Evolutionary conservation across 108 stramenopile species (phyloP), one percentile per base, ranked within the genome.

Genomic region (Nannochloropsis gaditana): DNA sequence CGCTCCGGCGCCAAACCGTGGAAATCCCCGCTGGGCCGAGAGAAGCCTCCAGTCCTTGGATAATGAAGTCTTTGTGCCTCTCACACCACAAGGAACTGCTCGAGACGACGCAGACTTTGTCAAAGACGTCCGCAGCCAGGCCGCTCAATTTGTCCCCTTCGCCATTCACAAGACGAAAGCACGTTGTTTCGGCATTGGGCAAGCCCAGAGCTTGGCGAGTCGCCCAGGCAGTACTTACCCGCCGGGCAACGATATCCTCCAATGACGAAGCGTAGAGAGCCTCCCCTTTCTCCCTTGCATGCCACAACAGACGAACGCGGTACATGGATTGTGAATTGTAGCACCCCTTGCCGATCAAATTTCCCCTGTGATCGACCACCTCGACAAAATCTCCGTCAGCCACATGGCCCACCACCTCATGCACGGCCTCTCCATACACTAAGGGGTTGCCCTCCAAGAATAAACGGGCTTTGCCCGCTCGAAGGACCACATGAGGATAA

Each of bases 61-160:
- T 50, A 42, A 92, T 85, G 31, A 42, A 79, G 4, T 43, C 47
- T 84, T 93, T 91, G 84, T 96, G 94, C 42, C 92, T 91, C 90
- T 97, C 95, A 43, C 93, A 94, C 96, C 96, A 98, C 21, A 94
- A 92, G 9, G 97, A 95, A 17, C 93, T 93, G 43, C 93, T 93
- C 93, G 88, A 89, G 19, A 89, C 88, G 15, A 94, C 94, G 21
- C 93, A 86, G 41, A 84, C 85, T 0, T 91, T 90, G 41, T 92
- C 95, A 84, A 96, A 90, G 6, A 97, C 92, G 87, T 98, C 97
- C 19, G 97, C 91, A 41, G 95, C 95, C 31, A 97, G 87, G 9
- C 97, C 97, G 17, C 94, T 95, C 45, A 96, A 80, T 21, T 92
- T 88, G 91, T 97, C 96, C 2, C 97, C 97, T 93, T 98, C 97